Conservation (phyloP, 1,284 basidiomycete genomes). For the Trichosporon faecale region DNA sequence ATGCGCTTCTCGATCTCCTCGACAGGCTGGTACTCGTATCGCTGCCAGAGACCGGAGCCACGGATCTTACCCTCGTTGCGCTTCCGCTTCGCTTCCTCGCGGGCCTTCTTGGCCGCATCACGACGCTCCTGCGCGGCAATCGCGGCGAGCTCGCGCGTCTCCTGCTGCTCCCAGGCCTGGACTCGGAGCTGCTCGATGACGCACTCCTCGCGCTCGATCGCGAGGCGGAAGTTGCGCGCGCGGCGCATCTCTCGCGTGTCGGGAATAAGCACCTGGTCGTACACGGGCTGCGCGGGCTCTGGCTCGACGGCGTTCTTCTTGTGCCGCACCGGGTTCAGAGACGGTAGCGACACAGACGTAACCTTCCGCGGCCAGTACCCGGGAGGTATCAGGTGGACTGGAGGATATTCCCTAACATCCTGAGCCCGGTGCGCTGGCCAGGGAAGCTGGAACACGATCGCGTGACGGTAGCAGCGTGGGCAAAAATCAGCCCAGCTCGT, state of each 20-base stretch:
- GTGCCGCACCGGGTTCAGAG: conserved; percentile 20
- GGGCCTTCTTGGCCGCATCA: conserved; percentile 25
- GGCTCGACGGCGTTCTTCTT: conserved; percentile 29
- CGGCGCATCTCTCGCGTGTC: conserved; percentile 15
- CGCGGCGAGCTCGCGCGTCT: conserved; percentile 12
- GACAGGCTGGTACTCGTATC: conserved; percentile 36
- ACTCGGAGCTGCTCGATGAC: conserved; percentile 33
- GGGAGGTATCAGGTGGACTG: conserved; percentile 33
- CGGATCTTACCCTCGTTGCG: conserved; percentile 35
- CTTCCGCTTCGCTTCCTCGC: conserved; percentile 32
- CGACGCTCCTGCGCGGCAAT: conserved; percentile 24
- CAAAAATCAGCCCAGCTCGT: conserved; percentile 43
- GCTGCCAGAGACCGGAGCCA: conserved; percentile 41
- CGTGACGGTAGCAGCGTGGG: conserved; percentile 44
- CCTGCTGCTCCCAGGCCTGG: conserved; percentile 31
- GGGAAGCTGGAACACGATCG: conserved; percentile 42
- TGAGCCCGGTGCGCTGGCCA: conserved; percentile 41
- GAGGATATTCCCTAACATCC: conserved; percentile 41
- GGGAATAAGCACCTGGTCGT: conserved; percentile 3
- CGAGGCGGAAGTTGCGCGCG: conserved; percentile 1
- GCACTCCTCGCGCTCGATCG: conserved; percentile 23
- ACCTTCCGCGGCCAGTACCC: conserved; percentile 33
- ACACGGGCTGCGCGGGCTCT: background rate
- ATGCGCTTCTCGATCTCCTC: conserved; percentile 33
- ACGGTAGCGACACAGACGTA: conserved; percentile 35